A percentile compares a stretch with the other conserved stretches of the same genome.
Evolutionary conservation across 2,329 filamentous ascomycete genomes (phyloP).

Genomic region (Penicillium digitatum): DNA sequence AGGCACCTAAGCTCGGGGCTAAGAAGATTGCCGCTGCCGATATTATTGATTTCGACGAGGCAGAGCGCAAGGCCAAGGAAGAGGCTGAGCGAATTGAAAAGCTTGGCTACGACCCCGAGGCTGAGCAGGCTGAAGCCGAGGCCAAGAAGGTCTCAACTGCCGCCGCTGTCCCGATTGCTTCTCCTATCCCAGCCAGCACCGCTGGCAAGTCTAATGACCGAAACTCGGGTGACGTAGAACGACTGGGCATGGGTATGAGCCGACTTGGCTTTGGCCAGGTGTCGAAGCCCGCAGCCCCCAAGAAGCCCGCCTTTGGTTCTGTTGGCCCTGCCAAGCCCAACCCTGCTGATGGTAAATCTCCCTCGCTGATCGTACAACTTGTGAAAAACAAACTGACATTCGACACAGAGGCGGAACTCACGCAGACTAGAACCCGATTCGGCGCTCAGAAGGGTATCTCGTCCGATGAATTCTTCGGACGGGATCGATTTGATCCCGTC

Average conservation of each 20-base stretch:
- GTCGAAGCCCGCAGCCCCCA: constrained; percentile 58
- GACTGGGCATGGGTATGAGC: constrained; percentile 82
- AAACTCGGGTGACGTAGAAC: constrained; percentile 73
- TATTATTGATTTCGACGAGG: constrained; percentile 91
- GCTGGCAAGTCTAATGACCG: constrained; percentile 50
- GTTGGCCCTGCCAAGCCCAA: constrained; percentile 67
- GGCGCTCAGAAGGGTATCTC: constrained; percentile 92
- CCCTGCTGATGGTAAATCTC: constrained; percentile 57
- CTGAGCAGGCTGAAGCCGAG: constrained; percentile 58
- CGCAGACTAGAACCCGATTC: constrained; percentile 83
- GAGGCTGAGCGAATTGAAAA: constrained; percentile 95
- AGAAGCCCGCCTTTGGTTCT: constrained; percentile 84
- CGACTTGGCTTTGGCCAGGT: constrained; percentile 84
- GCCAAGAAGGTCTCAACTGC: constrained; percentile 23
- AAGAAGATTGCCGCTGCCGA: constrained; percentile 79
- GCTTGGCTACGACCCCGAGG: constrained; percentile 90
- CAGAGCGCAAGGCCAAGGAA: constrained; percentile 94
- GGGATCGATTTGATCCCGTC: constrained; percentile 75
- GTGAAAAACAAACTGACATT: constrained; percentile 9
- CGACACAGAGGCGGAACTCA: constrained; percentile 65
- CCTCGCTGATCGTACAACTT: not conserved
- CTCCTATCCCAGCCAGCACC: constrained; percentile 73
- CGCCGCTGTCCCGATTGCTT: constrained; percentile 59
- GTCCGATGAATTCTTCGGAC: constrained; percentile 96
- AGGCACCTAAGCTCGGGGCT: constrained; percentile 75